Conservation (phyloP, 2,329 filamentous ascomycete genomes). For the Epichloe gansuensis region DNA sequence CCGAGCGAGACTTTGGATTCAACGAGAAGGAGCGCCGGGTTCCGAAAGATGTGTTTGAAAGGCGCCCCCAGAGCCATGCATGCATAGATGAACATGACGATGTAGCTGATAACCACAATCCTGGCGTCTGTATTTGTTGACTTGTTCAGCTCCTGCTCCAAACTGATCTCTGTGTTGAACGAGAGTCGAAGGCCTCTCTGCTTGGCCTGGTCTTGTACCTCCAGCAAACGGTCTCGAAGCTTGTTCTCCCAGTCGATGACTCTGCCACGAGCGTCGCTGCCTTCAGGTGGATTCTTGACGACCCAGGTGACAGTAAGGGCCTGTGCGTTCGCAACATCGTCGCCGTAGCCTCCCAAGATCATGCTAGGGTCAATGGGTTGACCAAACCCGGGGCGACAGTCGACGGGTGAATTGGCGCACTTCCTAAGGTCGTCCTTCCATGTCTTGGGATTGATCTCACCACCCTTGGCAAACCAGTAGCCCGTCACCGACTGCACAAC, state of each 20-base stretch:
- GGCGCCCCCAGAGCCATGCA: constrained; percentile 86
- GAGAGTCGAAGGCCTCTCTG: constrained; percentile 74
- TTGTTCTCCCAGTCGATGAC: constrained; percentile 86
- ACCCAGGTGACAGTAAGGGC: constrained; percentile 93
- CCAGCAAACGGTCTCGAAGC: constrained; percentile 59
- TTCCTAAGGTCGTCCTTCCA: constrained; percentile 64
- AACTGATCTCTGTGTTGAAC: constrained; percentile 88
- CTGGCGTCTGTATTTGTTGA: constrained; percentile 97
- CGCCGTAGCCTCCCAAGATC: constrained; percentile 70
- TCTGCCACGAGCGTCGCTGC: constrained; percentile 52
- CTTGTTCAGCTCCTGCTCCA: constrained; percentile 94
- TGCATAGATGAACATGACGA: constrained; percentile 98
- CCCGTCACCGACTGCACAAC: constrained; percentile 87
- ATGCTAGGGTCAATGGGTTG: constrained; percentile 80
- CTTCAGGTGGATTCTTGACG: constrained; percentile 73
- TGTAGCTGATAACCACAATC: constrained; percentile 90
- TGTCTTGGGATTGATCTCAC: constrained; percentile 23
- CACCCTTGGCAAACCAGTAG: constrained; percentile 60
- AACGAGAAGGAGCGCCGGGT: constrained; percentile 74
- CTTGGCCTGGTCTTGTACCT: constrained; percentile 68
- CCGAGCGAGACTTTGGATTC: constrained; percentile 95
- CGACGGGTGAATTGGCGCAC: constrained; percentile 69
- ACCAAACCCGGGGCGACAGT: constrained; percentile 77
- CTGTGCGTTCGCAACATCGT: constrained; percentile 57
- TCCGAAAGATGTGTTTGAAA: constrained; percentile 62